These are phyloP conservation scores for Schwanniomyces polymorphus DNA, from an alignment of 805 yeast species.

Conservation along the genomic window DNA sequence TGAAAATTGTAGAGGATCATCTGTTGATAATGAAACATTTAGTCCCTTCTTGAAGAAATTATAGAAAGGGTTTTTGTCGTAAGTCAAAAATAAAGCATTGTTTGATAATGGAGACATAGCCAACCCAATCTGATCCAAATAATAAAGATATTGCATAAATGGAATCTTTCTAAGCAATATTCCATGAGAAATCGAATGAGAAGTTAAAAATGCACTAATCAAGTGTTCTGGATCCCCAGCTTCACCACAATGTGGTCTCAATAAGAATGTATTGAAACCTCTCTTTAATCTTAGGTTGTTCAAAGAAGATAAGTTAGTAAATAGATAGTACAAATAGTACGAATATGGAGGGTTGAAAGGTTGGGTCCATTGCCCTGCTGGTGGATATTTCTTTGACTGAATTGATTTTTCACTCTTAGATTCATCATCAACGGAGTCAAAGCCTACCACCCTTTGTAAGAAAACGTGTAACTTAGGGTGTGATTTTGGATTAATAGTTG, in stretches of 20 bases:
- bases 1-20: constrained; percentile 96
- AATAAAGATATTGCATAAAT: constrained; percentile 88
- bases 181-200: constrained; percentile 95
- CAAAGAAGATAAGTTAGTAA: constrained; percentile 81
- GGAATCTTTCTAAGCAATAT: constrained; percentile 91
- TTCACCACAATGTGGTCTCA: constrained; percentile 98
- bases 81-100: constrained; percentile 92
- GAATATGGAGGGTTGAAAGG: constrained; percentile 94
- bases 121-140: constrained; percentile 91
- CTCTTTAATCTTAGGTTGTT: constrained; percentile 78
- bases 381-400: constrained; percentile 73
- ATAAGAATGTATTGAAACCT: constrained; percentile 84
- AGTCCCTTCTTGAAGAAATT: constrained; percentile 89
- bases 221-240: constrained; percentile 99
- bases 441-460: constrained; percentile 92
- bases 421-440: constrained; percentile 98
- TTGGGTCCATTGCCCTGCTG: constrained; percentile 80
- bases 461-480: constrained; percentile 92
- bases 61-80: constrained; percentile 95
- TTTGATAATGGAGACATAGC: constrained; percentile 99
- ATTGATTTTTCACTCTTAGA: constrained; percentile 84
- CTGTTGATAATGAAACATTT: constrained; percentile 92
- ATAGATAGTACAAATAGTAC: constrained; percentile 86
- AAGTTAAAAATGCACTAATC: constrained; percentile 81
- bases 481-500: constrained; percentile 74